Conservation (phyloP, 768 basidiomycete species). For the Podaxis sp. region DNA sequence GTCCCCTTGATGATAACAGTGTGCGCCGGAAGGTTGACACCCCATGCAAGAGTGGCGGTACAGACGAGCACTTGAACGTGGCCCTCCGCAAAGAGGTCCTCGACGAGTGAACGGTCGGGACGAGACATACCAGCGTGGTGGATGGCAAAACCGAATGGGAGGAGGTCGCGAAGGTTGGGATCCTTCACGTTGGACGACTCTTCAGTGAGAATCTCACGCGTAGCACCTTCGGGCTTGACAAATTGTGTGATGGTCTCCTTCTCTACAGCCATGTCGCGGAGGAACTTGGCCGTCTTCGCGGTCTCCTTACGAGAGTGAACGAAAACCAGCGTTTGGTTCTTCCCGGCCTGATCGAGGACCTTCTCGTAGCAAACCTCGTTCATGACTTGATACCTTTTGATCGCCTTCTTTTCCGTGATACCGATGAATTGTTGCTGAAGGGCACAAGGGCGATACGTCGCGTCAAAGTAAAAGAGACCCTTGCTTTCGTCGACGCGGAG, state of each 20-base stretch:
- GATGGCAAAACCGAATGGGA: constrained; percentile 96
- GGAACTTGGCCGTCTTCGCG: constrained; percentile 91
- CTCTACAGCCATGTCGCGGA: constrained; percentile 93
- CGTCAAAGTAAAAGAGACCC: constrained; percentile 97
- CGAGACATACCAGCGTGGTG: constrained; percentile 97
- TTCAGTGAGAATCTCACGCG: constrained; percentile 83
- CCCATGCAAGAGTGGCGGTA: constrained; percentile 98
- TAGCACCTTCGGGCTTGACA: constrained; percentile 89
- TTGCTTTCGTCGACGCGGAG: constrained; percentile 89
- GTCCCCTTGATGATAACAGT: constrained; percentile 99
- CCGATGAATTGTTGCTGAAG: constrained; percentile 97
- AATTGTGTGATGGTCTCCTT: constrained; percentile 97
- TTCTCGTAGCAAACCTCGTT: constrained; percentile 99
- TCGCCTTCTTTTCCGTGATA: constrained; percentile 98
- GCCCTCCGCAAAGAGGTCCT: constrained; percentile 92
- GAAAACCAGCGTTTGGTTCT: constrained; percentile 93
- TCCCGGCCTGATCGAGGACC: constrained; percentile 84
- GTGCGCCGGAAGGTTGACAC: constrained; percentile 97
- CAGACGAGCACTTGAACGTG: constrained; percentile 93
- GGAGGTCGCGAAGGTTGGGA: constrained; percentile 76
- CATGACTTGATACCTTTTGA: constrained; percentile 96
- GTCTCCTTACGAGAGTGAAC: constrained; percentile 99
- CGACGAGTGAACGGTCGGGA: constrained; percentile 87
- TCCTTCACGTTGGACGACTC: constrained; percentile 86
- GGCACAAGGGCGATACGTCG: constrained; percentile 89